These are phyloP conservation scores for Arthroderma sp. DNA, from an alignment of 2,329 filamentous ascomycete species.

Conservation along the genomic window DNA sequence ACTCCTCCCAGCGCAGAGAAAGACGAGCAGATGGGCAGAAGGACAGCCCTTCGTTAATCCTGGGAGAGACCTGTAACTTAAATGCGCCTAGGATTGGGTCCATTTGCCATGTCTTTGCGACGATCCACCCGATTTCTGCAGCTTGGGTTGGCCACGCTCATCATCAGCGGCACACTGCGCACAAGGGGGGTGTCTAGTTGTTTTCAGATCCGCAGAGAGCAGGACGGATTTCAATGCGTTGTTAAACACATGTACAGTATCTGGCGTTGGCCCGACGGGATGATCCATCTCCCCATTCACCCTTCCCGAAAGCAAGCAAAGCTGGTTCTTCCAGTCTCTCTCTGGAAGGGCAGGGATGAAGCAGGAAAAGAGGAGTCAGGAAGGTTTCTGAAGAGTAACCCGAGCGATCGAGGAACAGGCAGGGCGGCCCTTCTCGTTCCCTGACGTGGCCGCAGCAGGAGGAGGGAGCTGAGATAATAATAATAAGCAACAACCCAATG, in stretches of 20 bases:
- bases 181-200: background rate
- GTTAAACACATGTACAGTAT: background rate
- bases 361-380: slow-evolving; percentile 3
- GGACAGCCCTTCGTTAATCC: slow-evolving; percentile 1
- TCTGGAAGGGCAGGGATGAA: background rate
- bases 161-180: background rate
- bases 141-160: slow-evolving; percentile 5
- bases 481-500: slow-evolving; percentile 4
- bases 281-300: background rate
- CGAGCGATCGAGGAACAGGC: slow-evolving; percentile 5
- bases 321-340: background rate
- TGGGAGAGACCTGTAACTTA: background rate
- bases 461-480: background rate
- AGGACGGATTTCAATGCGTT: slow-evolving; percentile 1
- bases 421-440: background rate
- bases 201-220: background rate
- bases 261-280: background rate
- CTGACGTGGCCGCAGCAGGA: slow-evolving; percentile 5
- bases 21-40: too few relatives aligned
- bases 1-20: background rate
- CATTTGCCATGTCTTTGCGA: slow-evolving; percentile 6
- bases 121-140: slow-evolving; percentile 5
- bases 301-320: background rate
- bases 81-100: slow-evolving; percentile 5
- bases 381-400: slow-evolving; percentile 1